Base-by-base conservation (phyloP, 306 rosid genomes). In the Quercus ilex region DNA sequence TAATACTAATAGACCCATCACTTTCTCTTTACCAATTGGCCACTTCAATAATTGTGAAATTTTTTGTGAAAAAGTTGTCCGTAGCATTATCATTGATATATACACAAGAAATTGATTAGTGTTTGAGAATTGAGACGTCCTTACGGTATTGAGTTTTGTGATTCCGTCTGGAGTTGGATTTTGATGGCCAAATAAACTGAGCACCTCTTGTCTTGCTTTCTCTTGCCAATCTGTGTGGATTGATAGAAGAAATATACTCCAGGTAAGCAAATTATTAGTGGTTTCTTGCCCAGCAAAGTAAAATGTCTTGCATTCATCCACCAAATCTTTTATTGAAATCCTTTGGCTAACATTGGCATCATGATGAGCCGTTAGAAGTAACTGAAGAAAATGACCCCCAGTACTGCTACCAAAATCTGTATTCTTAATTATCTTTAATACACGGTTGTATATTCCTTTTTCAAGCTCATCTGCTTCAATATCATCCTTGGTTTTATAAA, bases 141-240 rank as follows among this genome's bases (percentile, higher is more conserved):
- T 71, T 79, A 79, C 81, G 8, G 25, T 71, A 26, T 83, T 83
- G 5, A 83, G 73, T 31, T 64, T 76, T 11, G 71, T 7, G 49
- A 83, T 67, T 31, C 71, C 75, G 28, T 63, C 75, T 18, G 81
- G 56, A 17, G 30, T 49, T 11, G 53, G 53, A 49, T 49, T 12
- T 49, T 49, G 53, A 13, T 13, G 53, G 5, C 53, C 53, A 49
- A 49, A 49, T 49, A 49, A 49, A 49, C 17, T 49, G 53, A 49
- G 53, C 53, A 49, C 53, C 53, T 83, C 84, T 30, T 71, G 75
- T 76, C 87, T 75, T 70, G 83, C 84, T 52, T 76, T 55, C 43
- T 69, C 84, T 79, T 83, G 87, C 87, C 87, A 83, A n/a, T 83
- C 84, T 7, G 81, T 35, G 38, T 83, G 78, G 23, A 62, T 28